Conservation (phyloP, 148 eudicot species). For the Diospyros kaki region DNA sequence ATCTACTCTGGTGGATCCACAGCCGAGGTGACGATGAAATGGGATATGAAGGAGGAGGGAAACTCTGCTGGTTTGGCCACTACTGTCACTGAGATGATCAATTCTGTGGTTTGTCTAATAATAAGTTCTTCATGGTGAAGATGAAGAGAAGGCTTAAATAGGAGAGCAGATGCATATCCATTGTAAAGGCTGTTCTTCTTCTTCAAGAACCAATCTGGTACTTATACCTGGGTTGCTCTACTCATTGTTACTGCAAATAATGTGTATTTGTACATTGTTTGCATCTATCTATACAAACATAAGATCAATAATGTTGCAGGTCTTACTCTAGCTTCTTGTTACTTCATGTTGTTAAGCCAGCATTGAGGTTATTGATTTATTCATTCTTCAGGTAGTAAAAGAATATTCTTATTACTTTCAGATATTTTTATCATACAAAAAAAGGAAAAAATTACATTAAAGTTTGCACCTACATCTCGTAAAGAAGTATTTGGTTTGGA, state of each 20-base stretch:
- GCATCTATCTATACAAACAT: neutral
- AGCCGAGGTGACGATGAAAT: conserved; percentile 55
- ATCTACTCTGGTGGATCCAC: conserved; percentile 86
- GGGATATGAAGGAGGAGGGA: conserved; percentile 24
- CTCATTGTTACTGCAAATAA: neutral
- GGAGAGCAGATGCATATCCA: neutral
- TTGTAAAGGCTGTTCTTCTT: neutral
- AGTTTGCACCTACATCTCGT: too few relatives aligned
- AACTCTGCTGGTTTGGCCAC: conserved; percentile 51
- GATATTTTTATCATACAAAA: too few relatives aligned
- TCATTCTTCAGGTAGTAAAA: too few relatives aligned
- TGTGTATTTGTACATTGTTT: neutral
- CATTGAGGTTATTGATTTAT: too few relatives aligned
- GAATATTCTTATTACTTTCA: too few relatives aligned
- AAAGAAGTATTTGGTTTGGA: too few relatives aligned
- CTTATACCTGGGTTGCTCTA: neutral
- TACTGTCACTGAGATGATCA: conserved; percentile 41
- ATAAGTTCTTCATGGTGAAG: neutral
- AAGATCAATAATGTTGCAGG: neutral
- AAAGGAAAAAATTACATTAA: too few relatives aligned
- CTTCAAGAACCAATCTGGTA: neutral
- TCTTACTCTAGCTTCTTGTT: neutral
- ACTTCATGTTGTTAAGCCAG: too few relatives aligned
- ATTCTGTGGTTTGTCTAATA: neutral
- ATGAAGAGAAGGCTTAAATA: neutral